A percentile compares a stretch with the other conserved stretches of the same genome.
These are phyloP conservation scores for Funneliformis geosporum DNA, from an alignment of 192 early-diverging fungal genomes.

Conservation along the genomic window DNA sequence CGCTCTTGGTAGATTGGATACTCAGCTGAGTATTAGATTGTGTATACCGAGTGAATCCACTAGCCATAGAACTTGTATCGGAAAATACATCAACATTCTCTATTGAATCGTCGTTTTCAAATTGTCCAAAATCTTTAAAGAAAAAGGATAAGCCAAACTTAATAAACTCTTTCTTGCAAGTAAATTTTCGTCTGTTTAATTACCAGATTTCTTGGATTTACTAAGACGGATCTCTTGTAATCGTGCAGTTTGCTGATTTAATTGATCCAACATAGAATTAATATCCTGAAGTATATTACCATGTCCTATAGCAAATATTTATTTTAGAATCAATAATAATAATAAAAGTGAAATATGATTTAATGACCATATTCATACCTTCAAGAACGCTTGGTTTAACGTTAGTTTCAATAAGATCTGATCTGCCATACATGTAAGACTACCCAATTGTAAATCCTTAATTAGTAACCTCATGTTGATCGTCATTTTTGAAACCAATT, in stretches of 20 bases:
- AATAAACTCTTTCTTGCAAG: neutral
- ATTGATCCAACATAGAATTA: constrained; percentile 61
- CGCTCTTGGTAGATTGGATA: constrained; percentile 47
- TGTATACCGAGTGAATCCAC: constrained; percentile 80
- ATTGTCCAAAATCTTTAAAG: constrained; percentile 1
- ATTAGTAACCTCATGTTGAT: no score
- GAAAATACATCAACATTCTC: constrained; percentile 94
- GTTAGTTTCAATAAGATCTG: constrained; percentile 76
- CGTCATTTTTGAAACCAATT: neutral
- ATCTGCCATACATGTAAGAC: constrained; percentile 56
- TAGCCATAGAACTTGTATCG: constrained; percentile 93
- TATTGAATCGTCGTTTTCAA: constrained; percentile 57
- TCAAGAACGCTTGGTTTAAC: constrained; percentile 66
- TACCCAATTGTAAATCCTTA: constrained; percentile 27
- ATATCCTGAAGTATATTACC: constrained; percentile 63
- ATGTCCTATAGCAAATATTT: constrained; percentile 35
- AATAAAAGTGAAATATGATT: no score
- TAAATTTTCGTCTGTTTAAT: neutral
- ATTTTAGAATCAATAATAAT: no score
- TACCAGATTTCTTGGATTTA: constrained; percentile 27
- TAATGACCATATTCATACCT: constrained; percentile 42
- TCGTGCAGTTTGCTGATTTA: constrained; percentile 61
- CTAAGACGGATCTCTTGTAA: constrained; percentile 52
- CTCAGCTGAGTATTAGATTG: constrained; percentile 61
- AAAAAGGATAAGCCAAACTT: neutral